These are phyloP conservation scores for Rhytidhysteron rufulum DNA, from an alignment of 2,329 filamentous ascomycete genomes.

Conservation along the genomic window DNA sequence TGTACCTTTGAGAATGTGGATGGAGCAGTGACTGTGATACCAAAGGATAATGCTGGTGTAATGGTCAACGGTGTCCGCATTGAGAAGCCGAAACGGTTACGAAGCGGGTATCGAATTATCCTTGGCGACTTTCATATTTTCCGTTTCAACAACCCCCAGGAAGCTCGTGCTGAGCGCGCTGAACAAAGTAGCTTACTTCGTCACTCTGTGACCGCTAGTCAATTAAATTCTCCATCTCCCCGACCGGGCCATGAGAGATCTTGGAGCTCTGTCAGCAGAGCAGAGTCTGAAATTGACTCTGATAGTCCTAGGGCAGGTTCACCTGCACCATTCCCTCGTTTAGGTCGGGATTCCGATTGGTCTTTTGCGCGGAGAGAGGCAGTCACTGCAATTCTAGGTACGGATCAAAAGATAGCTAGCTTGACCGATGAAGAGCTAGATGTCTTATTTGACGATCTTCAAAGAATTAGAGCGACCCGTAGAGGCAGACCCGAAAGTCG, in stretches of 20 bases:
- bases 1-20: conserved; percentile 93
- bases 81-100: conserved; percentile 76
- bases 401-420: conserved; percentile 85
- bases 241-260: conserved; percentile 71
- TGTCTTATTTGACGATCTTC: conserved; percentile 88
- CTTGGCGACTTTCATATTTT: conserved; percentile 98
- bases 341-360: conserved; percentile 85
- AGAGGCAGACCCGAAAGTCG: conserved; percentile 61
- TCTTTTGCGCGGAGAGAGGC: conserved; percentile 89
- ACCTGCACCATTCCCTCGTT: conserved; percentile 62
- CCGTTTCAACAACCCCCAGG: conserved; percentile 95
- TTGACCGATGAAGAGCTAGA: conserved; percentile 94
- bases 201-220: conserved; percentile 67
- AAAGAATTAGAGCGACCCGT: conserved; percentile 78
- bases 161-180: conserved; percentile 86
- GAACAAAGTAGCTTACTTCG: conserved; percentile 77
- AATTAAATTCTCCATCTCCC: conserved; percentile 60
- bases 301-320: conserved; percentile 74
- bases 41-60: conserved; percentile 85
- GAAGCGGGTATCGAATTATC: conserved; percentile 92
- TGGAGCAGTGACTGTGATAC: conserved; percentile 86
- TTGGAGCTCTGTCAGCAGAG: conserved; percentile 62
- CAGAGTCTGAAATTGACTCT: conserved; percentile 70
- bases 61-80: conserved; percentile 97
- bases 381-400: conserved; percentile 82